Conservation (phyloP, 2,329 filamentous ascomycete species). For the Trichoderma citrinoviride region DNA sequence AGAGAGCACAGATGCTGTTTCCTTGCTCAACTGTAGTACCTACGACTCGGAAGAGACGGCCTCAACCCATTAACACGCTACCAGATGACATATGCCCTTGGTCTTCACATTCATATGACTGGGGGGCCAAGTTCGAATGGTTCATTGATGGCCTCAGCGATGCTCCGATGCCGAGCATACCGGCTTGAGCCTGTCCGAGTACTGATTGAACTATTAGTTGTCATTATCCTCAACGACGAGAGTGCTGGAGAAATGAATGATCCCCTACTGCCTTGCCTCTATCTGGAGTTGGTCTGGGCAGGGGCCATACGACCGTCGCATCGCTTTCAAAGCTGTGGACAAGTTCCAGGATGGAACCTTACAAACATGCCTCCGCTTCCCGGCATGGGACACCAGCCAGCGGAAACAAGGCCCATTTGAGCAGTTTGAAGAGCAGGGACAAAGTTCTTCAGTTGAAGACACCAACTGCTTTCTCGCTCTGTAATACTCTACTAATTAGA, state of each 20-base stretch:
- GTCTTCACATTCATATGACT: not conserved
- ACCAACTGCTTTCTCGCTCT: no score
- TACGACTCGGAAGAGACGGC: no score
- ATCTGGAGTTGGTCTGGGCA: not conserved
- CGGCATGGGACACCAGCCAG: no score
- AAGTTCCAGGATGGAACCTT: no score
- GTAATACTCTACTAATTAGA: no score
- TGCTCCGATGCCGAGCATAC: not conserved
- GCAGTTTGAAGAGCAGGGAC: no score
- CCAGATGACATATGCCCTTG: not conserved
- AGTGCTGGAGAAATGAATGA: not conserved
- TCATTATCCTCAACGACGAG: not conserved
- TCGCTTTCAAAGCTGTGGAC: not conserved
- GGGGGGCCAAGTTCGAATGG: not conserved
- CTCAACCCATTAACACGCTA: no score
- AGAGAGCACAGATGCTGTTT: no score
- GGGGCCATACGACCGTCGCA: not conserved
- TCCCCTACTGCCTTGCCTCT: not conserved
- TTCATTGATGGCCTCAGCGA: not conserved
- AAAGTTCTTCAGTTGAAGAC: no score
- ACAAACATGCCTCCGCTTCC: no score
- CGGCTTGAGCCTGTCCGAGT: not conserved
- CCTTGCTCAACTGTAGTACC: no score
- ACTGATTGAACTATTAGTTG: not conserved
- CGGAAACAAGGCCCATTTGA: no score